Percentiles rank a stretch among this genome's conserved stretches.
Conservation (phyloP, 1,284 basidiomycete species). For the Apiotrichum sp. region DNA sequence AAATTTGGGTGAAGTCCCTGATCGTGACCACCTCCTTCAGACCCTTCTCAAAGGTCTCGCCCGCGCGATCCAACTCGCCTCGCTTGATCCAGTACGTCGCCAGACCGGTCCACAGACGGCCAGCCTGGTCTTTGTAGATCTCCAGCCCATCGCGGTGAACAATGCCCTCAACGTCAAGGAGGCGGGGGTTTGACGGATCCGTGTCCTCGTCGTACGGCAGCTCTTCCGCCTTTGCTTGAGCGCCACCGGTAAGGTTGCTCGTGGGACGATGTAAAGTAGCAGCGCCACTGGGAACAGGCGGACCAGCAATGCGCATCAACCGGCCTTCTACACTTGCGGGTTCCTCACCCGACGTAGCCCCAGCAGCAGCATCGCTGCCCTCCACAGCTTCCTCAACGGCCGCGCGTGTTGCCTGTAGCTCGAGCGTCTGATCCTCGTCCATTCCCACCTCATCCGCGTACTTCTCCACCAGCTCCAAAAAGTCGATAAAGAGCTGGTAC, state of each 20-base stretch:
- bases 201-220: conserved; percentile 69
- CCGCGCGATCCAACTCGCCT: conserved; percentile 85
- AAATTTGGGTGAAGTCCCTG: conserved; percentile 96
- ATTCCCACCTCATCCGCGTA: conserved; percentile 90
- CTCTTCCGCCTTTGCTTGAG: conserved; percentile 49
- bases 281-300: conserved; percentile 51
- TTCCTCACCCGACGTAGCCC: conserved; percentile 25
- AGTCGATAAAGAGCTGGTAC: conserved; percentile 88
- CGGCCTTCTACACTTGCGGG: conserved; percentile 56
- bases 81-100: conserved; percentile 99
- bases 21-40: conserved; percentile 82
- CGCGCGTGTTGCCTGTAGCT: conserved; percentile 43
- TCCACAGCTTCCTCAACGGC: conserved; percentile 50
- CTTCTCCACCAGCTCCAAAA: conserved; percentile 84
- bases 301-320: conserved; percentile 68
- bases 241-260: conserved; percentile 7
- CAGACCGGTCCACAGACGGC: conserved; percentile 89
- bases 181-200: conserved; percentile 65
- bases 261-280: conserved; percentile 24
- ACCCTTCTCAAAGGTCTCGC: conserved; percentile 80
- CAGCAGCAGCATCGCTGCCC: conserved; percentile 31
- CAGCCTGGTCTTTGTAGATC: conserved; percentile 92
- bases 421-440: conserved; percentile 66
- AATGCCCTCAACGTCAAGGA: conserved; percentile 79
- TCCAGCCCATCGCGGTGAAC: conserved; percentile 77